Base-by-base conservation (phyloP, 345 rosid species). In the Gynandropsis gynandra region DNA sequence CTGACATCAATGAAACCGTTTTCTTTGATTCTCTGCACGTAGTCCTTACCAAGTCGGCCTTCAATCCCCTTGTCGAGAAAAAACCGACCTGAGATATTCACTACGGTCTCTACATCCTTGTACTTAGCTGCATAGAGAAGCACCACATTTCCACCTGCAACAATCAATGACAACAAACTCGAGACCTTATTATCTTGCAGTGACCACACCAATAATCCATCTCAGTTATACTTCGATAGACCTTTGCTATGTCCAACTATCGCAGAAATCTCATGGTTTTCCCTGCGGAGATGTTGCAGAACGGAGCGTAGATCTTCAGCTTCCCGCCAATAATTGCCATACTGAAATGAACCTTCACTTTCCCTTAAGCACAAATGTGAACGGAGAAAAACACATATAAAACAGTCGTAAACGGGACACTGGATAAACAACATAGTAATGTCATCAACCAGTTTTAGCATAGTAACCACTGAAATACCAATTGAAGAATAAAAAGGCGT, bases 201-300 rank as follows among this genome's bases (percentile, higher is more conserved):
- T 35, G 16, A 4, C 10, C 11, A 17, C 27, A 33, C 13, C 37
- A 55, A 0, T 1, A 42, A 45, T 44, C 54, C 32, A 31, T 2
- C 33, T 12, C 38, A 32, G 7, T 18, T 46, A 35, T 9, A 36
- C 7, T n/a, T 11, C n/a, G 3, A 14, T 46, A 40, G 10, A 87
- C 98, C 95, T 87, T 90, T 90, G 62, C 95, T 90, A 63, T 90
- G 98, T 39, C 96, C 98, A 18, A 87, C 59, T 11, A 90, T 64
- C 14, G 95, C 83, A 51, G 32, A 59, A 33, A 79, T 50, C 15
- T 51, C 58, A 59, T 70, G 76, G 13, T 68, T 64, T 17, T 73
- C 61, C 13, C 55, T 44, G 38, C 60, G 72, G 41, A 90, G 79
- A 57, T 79, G 58, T 67, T 68, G 77, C 27, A 84, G 56, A 27